Base-by-base conservation (phyloP, 2,329 filamentous ascomycete genomes). In the Fusarium pseudoanthophilum region DNA sequence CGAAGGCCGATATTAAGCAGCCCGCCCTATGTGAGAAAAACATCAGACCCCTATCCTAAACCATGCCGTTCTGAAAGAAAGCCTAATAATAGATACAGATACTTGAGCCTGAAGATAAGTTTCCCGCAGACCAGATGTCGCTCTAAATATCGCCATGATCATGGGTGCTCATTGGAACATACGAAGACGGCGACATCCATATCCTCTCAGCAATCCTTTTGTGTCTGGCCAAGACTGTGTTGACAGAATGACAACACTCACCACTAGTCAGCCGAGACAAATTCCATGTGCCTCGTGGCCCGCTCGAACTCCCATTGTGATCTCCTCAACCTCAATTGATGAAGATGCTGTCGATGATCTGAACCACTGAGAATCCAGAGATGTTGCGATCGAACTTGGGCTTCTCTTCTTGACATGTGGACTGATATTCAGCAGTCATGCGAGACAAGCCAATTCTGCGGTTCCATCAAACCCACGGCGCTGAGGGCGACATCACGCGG, bases 271-370 rank as follows among this genome's bases (percentile, higher is more conserved):
- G 18, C 13, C 30, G 4, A 4, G 4, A 34, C n/a, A 51, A 3
- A 30, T 36, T 1, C 30, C 10, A 36, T 24, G 9, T 20, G n/a
- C 13, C 18, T 26, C 16, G 7, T 10, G n/a, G 16, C 2, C 2
- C 7, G 7, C 51, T n/a, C 5, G 16, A 28, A 7, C 24, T 1
- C 24, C 1, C 10, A 21, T 4, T 4, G 5, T 13, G 15, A 10
- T 6, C 1, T 39, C 2, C 10, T n/a, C 18, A 24, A 39, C 24
- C 2, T 28, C 20, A 3, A 28, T 26, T 7, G 8, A 11, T 10
- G 24, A 39, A 39, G 14, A 4, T 10, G 14, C 20, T 7, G 2
- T 6, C 11, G 14, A 28, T 16, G 5, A 3, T 0, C 28, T 10
- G 48, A 34, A 15, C 11, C 2, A 24, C 2, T 20, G n/a, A 16